Percentiles rank a stretch among this genome's conserved stretches.
Evolutionary conservation across 2,329 filamentous ascomycete genomes (phyloP).

Genomic region (Fusarium solani-melongenae): DNA sequence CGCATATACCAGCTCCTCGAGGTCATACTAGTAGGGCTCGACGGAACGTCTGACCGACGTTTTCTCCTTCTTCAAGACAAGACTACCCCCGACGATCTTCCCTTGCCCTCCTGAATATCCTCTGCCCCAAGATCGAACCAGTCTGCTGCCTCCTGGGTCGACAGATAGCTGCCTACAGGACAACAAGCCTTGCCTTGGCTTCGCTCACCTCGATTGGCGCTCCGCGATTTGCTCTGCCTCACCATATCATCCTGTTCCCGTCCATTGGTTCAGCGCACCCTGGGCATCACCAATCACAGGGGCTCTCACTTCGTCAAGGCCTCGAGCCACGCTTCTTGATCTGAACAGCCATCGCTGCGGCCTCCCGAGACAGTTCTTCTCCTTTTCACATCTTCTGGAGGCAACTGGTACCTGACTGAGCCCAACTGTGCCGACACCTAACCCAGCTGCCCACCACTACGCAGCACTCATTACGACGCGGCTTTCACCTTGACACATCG

Average conservation of each 20-base stretch:
- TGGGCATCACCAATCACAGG: slow-evolving; percentile 50
- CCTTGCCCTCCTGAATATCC: slow-evolving; percentile 26
- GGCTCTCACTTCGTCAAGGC: slow-evolving; percentile 44
- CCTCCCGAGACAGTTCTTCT: slow-evolving; percentile 46
- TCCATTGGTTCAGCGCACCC: slow-evolving; percentile 49
- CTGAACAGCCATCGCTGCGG: slow-evolving; percentile 37
- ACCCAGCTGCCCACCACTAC: slow-evolving; percentile 42
- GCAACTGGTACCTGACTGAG: slow-evolving; percentile 35
- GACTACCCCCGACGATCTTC: slow-evolving; percentile 33
- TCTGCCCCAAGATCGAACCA: slow-evolving; percentile 16
- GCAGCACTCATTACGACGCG: slow-evolving; percentile 26
- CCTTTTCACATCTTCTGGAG: slow-evolving; percentile 35
- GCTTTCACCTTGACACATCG: slow-evolving; percentile 24
- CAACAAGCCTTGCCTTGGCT: slow-evolving; percentile 41
- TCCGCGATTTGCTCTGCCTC: slow-evolving; percentile 47
- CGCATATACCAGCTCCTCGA: slow-evolving; percentile 38
- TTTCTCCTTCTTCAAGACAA: slow-evolving; percentile 39
- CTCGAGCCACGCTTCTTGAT: slow-evolving; percentile 43
- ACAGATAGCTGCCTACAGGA: slow-evolving; percentile 26
- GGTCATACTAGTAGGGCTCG: slow-evolving; percentile 33
- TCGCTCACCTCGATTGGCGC: slow-evolving; percentile 47
- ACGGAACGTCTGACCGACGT: slow-evolving; percentile 38
- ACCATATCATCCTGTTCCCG: slow-evolving; percentile 47
- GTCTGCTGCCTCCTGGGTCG: slow-evolving; percentile 23
- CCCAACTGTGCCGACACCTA: slow-evolving; percentile 42